phyloP scores from a whole-genome alignment of 495 filamentous ascomycete genomes.

The Rostrohypoxylon terebratum region DNA sequence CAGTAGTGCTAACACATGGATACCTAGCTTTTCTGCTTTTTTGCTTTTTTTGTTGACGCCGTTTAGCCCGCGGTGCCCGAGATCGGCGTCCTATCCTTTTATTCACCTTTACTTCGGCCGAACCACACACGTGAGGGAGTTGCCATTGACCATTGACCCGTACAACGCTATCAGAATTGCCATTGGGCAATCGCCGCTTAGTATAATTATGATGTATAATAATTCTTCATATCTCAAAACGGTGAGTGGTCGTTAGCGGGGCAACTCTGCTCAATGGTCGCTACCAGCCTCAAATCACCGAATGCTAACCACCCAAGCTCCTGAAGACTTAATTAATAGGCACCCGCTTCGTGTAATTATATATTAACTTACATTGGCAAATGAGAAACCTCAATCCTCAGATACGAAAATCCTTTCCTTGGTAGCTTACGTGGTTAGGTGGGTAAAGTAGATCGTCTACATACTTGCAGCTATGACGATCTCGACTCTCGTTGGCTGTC shows the following conservation, averaged over 20 bases:
- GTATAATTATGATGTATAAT: not conserved
- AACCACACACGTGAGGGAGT: not conserved
- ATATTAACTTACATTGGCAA: not conserved
- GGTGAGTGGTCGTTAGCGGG: not conserved
- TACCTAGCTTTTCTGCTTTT: too few species aligned
- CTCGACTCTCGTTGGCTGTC: not conserved
- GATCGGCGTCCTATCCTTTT: conserved; percentile 32
- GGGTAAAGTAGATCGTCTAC: conserved; percentile 5
- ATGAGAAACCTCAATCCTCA: not conserved
- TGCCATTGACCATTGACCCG: not conserved
- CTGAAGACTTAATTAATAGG: not conserved
- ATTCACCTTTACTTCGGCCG: not conserved
- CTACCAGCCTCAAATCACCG: not conserved
- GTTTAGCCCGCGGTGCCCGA: conserved; percentile 36
- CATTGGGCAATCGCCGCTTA: not conserved
- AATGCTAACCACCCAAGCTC: not conserved
- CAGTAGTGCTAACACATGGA: too few species aligned
- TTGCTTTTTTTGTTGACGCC: too few species aligned
- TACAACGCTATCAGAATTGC: not conserved
- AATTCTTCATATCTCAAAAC: not conserved
- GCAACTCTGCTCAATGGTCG: not conserved
- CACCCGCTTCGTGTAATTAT: not conserved
- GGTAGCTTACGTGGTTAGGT: conserved; percentile 7
- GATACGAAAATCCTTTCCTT: not conserved
- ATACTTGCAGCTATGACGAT: not conserved